Conservation (phyloP, 2,329 filamentous ascomycete species). For the Diaporthe amygdali region DNA sequence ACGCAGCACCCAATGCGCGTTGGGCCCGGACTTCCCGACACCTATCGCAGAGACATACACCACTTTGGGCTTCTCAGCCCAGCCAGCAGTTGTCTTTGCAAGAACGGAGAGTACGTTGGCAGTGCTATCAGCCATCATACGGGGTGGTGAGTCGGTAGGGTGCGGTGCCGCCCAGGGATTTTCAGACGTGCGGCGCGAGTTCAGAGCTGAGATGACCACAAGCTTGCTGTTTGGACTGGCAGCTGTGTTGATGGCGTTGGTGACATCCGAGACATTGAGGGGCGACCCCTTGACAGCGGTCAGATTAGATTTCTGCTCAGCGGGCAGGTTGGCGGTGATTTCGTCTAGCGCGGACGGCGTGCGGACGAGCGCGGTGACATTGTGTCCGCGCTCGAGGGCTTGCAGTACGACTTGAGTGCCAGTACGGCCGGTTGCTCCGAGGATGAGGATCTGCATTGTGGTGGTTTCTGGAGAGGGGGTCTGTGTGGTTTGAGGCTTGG, state of each 20-base stretch:
- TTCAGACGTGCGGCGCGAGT: conserved; percentile 6
- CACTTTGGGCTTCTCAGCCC: neutral
- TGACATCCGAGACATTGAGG: neutral
- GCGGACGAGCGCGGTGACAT: conserved; percentile 45
- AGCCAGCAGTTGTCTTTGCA: neutral
- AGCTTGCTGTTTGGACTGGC: neutral
- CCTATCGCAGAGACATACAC: neutral
- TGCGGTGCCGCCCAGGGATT: neutral
- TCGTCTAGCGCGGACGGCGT: conserved; percentile 26
- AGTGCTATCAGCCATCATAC: conserved; percentile 8
- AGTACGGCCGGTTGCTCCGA: conserved; percentile 48
- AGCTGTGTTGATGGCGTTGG: neutral
- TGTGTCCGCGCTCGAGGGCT: conserved; percentile 42
- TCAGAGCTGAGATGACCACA: neutral
- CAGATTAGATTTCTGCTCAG: neutral
- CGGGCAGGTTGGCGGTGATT: conserved; percentile 29
- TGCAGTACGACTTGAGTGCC: conserved; percentile 48
- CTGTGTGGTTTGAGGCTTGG: neutral
- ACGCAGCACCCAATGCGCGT: conserved; percentile 1
- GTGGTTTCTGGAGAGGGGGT: neutral
- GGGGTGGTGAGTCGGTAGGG: conserved; percentile 3
- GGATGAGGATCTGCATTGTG: conserved; percentile 45
- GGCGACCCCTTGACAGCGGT: neutral
- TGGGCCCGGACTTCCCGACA: neutral
- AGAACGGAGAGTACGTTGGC: neutral